phyloP scores from a whole-genome alignment of 176 grass and related monocot species.

The Tillandsia leiboldiana region DNA sequence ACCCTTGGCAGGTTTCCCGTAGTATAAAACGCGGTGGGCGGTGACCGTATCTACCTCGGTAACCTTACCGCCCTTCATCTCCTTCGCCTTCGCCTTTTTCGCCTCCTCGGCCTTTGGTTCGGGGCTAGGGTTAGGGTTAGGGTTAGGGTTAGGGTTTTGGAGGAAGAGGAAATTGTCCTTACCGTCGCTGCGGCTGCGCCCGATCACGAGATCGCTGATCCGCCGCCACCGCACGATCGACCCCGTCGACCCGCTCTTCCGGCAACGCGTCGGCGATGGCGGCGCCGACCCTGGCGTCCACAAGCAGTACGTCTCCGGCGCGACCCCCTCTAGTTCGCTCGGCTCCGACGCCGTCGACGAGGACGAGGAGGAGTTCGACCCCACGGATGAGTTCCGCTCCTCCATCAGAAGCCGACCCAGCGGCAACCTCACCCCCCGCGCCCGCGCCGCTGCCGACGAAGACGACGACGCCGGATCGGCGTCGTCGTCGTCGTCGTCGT shows the following conservation, averaged over 20 bases:
- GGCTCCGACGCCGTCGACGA: not conserved
- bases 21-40: slow-evolving; percentile 33
- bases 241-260: slow-evolving; percentile 53
- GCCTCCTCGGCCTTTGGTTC: not conserved
- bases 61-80: slow-evolving; percentile 5
- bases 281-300: slow-evolving; percentile 47
- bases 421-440: slow-evolving; percentile 2
- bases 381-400: slow-evolving; percentile 7
- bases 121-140: not conserved
- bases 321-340: not conserved
- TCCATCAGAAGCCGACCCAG: slow-evolving; percentile 7
- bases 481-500: not conserved
- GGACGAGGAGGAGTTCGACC: not conserved
- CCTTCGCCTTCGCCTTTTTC: slow-evolving; percentile 12
- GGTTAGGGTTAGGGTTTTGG: not conserved
- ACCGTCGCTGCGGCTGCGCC: slow-evolving; percentile 47
- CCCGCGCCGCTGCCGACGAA: not conserved
- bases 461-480: not conserved
- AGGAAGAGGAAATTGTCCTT: slow-evolving; percentile 80
- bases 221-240: slow-evolving; percentile 26
- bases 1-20: slow-evolving; percentile 24
- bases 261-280: slow-evolving; percentile 25
- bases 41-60: slow-evolving; percentile 32
- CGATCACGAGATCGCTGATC: slow-evolving; percentile 31
- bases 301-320: slow-evolving; percentile 36